Evolutionary conservation across 176 grass and related monocot species (phyloP).

Genomic region (Ananas comosus): DNA sequence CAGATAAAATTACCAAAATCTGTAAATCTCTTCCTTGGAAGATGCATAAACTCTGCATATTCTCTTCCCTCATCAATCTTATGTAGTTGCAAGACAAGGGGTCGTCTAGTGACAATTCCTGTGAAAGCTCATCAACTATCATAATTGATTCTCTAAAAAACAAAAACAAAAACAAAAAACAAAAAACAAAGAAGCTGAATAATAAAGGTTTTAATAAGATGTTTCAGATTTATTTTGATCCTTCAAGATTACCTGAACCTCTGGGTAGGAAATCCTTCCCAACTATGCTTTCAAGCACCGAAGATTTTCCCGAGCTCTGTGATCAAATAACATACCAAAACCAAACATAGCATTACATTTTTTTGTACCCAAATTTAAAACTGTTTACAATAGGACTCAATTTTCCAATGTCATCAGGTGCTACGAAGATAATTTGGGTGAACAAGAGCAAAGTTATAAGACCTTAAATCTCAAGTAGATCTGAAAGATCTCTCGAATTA

Average conservation of each 20-base stretch:
- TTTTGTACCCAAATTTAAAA: no score
- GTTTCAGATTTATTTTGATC: no score
- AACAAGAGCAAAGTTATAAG: no score
- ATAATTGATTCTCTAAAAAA: not conserved
- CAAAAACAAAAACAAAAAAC: not conserved
- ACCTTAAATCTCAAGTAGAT: no score
- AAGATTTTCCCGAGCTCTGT: conserved; percentile 24
- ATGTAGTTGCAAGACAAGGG: conserved; percentile 17
- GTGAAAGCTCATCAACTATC: not conserved
- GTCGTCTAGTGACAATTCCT: conserved; percentile 20
- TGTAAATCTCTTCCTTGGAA: conserved; percentile 2
- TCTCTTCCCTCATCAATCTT: conserved; percentile 12
- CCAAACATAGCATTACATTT: not conserved
- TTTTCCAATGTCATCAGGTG: no score
- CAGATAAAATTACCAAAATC: conserved; percentile 11
- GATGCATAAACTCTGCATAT: conserved; percentile 21
- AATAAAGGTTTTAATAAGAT: not conserved
- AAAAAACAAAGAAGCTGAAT: not conserved
- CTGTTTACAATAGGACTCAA: no score
- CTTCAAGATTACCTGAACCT: conserved; percentile 13
- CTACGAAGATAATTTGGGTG: no score
- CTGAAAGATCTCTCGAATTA: no score
- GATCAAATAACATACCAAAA: not conserved
- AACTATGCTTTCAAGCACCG: conserved; percentile 18
- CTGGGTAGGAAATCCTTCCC: conserved; percentile 20